A percentile compares a stretch with the other conserved stretches of the same genome.
Conservation (phyloP, 345 rosid species). For the Cochlearia excelsa region DNA sequence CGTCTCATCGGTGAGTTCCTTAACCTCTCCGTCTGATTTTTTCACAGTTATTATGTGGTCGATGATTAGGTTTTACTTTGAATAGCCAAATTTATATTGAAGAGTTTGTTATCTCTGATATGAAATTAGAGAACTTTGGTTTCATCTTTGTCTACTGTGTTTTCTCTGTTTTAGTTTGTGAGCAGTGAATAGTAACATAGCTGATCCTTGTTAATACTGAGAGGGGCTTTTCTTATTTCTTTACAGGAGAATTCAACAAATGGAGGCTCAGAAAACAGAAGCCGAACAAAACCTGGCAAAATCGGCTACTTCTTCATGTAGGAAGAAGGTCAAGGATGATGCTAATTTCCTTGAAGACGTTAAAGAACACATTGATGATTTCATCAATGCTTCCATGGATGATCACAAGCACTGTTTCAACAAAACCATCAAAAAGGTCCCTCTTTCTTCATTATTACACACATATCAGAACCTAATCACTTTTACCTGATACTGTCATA, state of each 20-base stretch:
- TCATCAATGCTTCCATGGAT: conserved; percentile 76
- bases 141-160: background rate
- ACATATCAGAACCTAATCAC: conserved; percentile 1
- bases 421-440: conserved; percentile 76
- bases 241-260: conserved; percentile 9
- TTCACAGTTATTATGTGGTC: too few species aligned
- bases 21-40: too few species aligned
- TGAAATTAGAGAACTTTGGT: background rate
- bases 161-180: background rate
- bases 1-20: too few species aligned
- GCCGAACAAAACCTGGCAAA: conserved; percentile 25
- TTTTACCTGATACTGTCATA: background rate
- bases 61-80: too few species aligned
- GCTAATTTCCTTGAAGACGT: conserved; percentile 73
- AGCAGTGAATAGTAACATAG: background rate
- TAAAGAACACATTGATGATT: conserved; percentile 86
- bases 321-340: conserved; percentile 63
- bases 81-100: too few species aligned
- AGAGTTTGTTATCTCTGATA: too few species aligned
- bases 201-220: too few species aligned
- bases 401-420: conserved; percentile 81
- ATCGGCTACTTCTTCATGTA: conserved; percentile 52
- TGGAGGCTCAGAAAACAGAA: conserved; percentile 43
- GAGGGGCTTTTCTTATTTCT: background rate
- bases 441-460: background rate